Base-by-base conservation (phyloP, 345 rosid genomes). In the Lepidium didymum region DNA sequence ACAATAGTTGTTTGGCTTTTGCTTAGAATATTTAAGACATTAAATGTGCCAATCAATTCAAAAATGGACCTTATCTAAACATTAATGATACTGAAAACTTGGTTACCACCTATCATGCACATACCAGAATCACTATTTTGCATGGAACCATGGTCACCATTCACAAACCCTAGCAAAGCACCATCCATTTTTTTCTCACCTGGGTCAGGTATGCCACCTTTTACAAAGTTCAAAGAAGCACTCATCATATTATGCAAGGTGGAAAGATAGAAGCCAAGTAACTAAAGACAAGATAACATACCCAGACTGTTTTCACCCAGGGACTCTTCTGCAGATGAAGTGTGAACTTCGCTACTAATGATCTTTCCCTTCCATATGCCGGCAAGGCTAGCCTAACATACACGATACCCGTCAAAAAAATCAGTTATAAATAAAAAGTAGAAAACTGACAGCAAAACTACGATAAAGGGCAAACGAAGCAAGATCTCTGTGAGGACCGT, bases 341-440 rank as follows among this genome's bases (percentile, higher is more conserved):
- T 77, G 73, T 76, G 54, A 36, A 81, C 85, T 40, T 74, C 91
- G 74, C 95, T 86, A 76, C 85, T 72, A 11, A 80, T 81, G 41
- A 86, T 76, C 77, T 77, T 85, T 54, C 92, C 96, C 68, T 83
- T 81, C 88, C 87, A 87, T 68, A 87, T 85, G 49, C 82, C 87
- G 33, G 73, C 72, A 56, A 84, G 84, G 69, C 74, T 56, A 70
- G 66, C 89, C 96, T 89, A 65, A 37, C 13, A 70, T 49, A 58
- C 6, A 54, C 19, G 16, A 62, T 50, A 19, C 38, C 18, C 72
- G 2, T 7, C 46, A 40, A 41, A 27, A 56, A 53, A 53, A 31
- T 55, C 60, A 34, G 50, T 44, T 18, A 67, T 49, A 80, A 75
- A 69, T 35, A 79, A 44, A 68, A 55, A 38, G 16, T 2, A 33